These are phyloP conservation scores for Grammothele lineata DNA, from an alignment of 768 basidiomycete species.

Conservation along the genomic window DNA sequence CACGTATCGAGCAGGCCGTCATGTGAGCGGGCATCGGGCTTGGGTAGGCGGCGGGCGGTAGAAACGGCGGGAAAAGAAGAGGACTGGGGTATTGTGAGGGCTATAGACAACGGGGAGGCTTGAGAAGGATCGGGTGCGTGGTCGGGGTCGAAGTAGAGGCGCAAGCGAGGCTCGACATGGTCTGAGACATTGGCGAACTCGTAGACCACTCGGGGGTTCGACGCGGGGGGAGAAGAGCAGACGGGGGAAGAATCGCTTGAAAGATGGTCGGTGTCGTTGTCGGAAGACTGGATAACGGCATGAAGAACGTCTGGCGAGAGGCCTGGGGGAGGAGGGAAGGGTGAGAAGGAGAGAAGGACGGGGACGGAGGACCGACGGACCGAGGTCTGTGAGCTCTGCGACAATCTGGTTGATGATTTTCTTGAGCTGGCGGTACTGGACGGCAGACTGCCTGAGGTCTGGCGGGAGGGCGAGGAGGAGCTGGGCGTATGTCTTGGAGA, in stretches of 20 bases:
- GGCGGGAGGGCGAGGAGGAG: conserved; percentile 65
- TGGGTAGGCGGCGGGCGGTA: too few relatives aligned
- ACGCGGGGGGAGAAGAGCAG: too few relatives aligned
- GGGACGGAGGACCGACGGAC: conserved; percentile 18
- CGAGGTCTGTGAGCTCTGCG: conserved; percentile 68
- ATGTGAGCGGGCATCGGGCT: not conserved
- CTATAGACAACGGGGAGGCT: too few relatives aligned
- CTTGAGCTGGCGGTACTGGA: conserved; percentile 91
- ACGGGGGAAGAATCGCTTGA: too few relatives aligned
- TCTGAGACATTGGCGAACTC: conserved; percentile 48
- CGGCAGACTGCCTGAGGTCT: conserved; percentile 71
- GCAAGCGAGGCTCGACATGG: conserved; percentile 52
- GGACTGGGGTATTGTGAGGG: too few relatives aligned
- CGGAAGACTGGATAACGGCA: conserved; percentile 18
- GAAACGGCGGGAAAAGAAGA: too few relatives aligned
- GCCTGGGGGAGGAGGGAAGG: conserved; percentile 13
- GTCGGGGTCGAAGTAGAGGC: conserved; percentile 39
- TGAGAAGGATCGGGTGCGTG: too few relatives aligned
- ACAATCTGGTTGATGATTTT: conserved; percentile 84
- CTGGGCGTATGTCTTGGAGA: conserved; percentile 64
- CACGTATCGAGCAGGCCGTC: not conserved
- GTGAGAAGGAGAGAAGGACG: not conserved
- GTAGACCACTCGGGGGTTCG: conserved; percentile 41
- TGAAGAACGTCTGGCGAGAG: conserved; percentile 32
- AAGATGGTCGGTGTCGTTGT: too few relatives aligned